phyloP scores from a whole-genome alignment of 768 basidiomycete genomes.

The Plicaturopsis crispa region DNA sequence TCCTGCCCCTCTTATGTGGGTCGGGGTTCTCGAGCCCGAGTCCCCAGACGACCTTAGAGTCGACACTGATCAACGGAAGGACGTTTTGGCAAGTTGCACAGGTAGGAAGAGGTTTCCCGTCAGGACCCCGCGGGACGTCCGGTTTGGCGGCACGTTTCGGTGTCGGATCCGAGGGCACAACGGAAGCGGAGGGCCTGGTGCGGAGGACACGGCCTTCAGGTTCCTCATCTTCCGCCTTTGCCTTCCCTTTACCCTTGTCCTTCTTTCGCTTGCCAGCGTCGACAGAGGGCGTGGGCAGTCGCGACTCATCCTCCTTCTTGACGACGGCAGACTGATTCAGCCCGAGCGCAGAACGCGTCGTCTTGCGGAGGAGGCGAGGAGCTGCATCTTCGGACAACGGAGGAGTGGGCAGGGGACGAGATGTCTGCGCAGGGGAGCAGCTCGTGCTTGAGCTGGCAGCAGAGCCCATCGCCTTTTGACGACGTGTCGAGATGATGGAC shows the following conservation, averaged over 20 bases:
- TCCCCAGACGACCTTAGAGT: constrained; percentile 72
- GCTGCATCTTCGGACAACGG: constrained; percentile 38
- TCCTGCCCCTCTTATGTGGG: too few relatives aligned
- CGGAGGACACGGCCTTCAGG: constrained; percentile 44
- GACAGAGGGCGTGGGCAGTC: constrained; percentile 19
- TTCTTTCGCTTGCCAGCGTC: too few relatives aligned
- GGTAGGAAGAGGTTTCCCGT: constrained; percentile 62
- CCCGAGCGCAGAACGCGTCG: too few relatives aligned
- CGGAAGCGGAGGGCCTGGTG: constrained; percentile 32
- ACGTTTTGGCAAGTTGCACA: constrained; percentile 67
- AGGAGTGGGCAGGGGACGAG: constrained; percentile 42
- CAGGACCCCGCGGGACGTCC: constrained; percentile 45
- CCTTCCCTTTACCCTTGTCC: constrained; percentile 33
- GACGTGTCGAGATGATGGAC: constrained; percentile 55
- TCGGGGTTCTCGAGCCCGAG: constrained; percentile 43
- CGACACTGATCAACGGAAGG: constrained; percentile 69
- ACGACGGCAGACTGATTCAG: constrained; percentile 13
- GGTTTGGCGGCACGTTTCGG: constrained; percentile 29
- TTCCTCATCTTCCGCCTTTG: constrained; percentile 30
- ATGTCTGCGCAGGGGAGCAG: constrained; percentile 18
- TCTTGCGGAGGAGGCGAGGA: too few relatives aligned
- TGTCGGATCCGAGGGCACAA: constrained; percentile 25
- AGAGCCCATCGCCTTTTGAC: constrained; percentile 34
- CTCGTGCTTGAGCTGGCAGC: constrained; percentile 8
- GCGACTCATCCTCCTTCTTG: constrained; percentile 19